A percentile compares a stretch with the other conserved stretches of the same genome.
Evolutionary conservation across 1,139 yeast genomes (phyloP).

Genomic region (Pichia sp.): DNA sequence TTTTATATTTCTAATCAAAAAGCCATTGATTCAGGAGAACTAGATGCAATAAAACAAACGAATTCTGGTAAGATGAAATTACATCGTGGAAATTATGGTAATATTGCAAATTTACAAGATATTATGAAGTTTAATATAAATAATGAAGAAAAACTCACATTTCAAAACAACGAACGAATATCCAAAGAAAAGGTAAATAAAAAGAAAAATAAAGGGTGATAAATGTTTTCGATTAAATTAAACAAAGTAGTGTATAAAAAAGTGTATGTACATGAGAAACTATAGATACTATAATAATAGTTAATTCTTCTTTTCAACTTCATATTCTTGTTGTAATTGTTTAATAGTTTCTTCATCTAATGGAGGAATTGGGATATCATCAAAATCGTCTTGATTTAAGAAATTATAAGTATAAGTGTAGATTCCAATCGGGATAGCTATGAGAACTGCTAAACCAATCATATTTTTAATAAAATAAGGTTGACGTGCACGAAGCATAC

Average conservation of each 20-base stretch:
- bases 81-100: conserved; percentile 17
- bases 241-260: background rate
- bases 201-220: conserved; percentile 3
- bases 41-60: conserved; percentile 20
- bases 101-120: conserved; percentile 24
- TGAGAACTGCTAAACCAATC: conserved; percentile 49
- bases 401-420: conserved; percentile 68
- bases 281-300: background rate
- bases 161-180: conserved; percentile 13
- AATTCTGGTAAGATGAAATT: conserved; percentile 17
- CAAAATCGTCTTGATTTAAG: conserved; percentile 76
- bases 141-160: conserved; percentile 20
- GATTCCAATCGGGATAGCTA: conserved; percentile 61
- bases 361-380: conserved; percentile 91
- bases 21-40: conserved; percentile 22
- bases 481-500: conserved; percentile 79
- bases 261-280: background rate
- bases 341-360: conserved; percentile 71
- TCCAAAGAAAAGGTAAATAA: conserved; percentile 12
- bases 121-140: conserved; percentile 27
- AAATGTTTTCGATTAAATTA: background rate
- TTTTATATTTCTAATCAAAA: conserved; percentile 24
- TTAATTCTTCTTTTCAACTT: conserved; percentile 19
- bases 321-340: conserved; percentile 64
- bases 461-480: conserved; percentile 80